Evolutionary conservation across 331 rosid species (phyloP), one percentile per base, ranked within the genome.

Genomic region (Cydonia oblonga): DNA sequence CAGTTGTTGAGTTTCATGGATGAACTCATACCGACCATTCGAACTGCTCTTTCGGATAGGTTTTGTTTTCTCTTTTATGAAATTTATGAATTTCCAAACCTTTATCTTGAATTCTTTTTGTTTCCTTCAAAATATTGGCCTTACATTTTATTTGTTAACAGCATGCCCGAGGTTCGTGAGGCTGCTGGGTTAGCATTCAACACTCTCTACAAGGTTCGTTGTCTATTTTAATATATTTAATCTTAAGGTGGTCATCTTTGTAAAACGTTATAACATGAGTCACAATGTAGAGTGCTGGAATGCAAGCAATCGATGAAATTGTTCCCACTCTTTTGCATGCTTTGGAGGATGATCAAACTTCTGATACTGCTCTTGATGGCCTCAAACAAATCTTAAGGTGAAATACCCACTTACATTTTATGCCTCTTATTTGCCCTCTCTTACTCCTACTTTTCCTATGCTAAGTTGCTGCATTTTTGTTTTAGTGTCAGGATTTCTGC

Each of bases 221-320:
- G 30, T 58, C n/a, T 44, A 74, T 22, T 25, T 68, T 75, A 15
- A 11, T 15, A 42, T 53, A 22, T 66, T 64, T 9, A 22, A 10
- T 28, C 14, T 4, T 64, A 49, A 24, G 23, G 19, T 3, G 65
- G 46, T 73, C 54, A 8, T 63, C 38, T 38, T n/a, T 46, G 52
- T 22, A 42, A 40, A 5, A 35, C 57, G 53, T 73, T 66, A 61
- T 38, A 24, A 75, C 14, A 78, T 60, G 22, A 69, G 29, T 76
- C 76, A 64, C 71, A 63, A 54, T 78, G 75, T 76, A 93, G 98
- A 93, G 87, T 85, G 98, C 97, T 75, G 98, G 98, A 81, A 16
- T 91, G 96, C 98, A 91, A 88, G 97, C 98, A 64, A 93, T 93
- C 65, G 98, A 93, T 64, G 97, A 91, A 81, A 93, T 93, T 70